Conservation (phyloP, 345 rosid genomes). For the Citrus inodora region DNA sequence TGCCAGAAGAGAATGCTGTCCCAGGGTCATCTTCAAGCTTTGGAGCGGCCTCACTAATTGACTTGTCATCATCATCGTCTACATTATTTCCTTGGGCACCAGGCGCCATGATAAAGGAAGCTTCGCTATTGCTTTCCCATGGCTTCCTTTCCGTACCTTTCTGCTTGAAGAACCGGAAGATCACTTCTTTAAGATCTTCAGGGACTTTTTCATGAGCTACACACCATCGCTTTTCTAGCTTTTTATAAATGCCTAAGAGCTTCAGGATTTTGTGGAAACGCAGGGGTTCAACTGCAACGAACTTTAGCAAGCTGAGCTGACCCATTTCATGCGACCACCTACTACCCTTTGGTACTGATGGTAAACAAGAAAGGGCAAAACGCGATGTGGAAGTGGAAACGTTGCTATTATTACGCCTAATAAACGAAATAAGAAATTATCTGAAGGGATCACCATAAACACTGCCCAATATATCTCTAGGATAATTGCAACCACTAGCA, state of each 20-base stretch:
- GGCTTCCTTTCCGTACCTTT: background rate
- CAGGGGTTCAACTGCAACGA: background rate
- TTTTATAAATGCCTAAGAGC: background rate
- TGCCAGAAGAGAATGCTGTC: no score
- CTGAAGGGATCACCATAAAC: background rate
- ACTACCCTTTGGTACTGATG: background rate
- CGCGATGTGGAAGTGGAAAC: no score
- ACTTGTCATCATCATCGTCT: no score
- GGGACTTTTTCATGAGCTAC: background rate
- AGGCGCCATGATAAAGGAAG: no score
- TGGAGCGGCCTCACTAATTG: no score
- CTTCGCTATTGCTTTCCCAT: no score
- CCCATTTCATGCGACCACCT: background rate
- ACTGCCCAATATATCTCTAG: slow-evolving; percentile 21
- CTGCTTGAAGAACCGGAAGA: background rate
- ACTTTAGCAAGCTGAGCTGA: background rate
- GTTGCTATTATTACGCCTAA: background rate
- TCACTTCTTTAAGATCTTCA: background rate
- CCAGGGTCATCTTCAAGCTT: no score
- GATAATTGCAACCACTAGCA: slow-evolving; percentile 30
- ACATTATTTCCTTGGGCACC: no score
- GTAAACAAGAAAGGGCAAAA: background rate
- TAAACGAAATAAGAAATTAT: slow-evolving; percentile 2
- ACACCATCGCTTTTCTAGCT: background rate
- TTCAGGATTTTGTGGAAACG: background rate